Evolutionary conservation across 306 rosid species (phyloP).

Genomic region (Psophocarpus tetragonolobus): DNA sequence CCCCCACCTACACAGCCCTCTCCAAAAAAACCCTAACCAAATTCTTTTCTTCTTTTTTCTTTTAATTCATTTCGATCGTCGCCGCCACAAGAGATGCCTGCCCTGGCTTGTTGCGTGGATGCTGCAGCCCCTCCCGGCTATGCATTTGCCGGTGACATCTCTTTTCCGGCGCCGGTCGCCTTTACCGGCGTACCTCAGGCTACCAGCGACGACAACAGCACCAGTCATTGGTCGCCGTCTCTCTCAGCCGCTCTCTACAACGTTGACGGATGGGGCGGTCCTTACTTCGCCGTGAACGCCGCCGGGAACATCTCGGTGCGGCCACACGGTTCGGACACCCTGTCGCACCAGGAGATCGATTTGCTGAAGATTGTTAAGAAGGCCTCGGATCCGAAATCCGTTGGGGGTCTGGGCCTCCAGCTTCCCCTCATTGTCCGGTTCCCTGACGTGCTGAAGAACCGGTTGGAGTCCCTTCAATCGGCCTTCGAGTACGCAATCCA

Average conservation of each 20-base stretch:
- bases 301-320: slow-evolving; percentile 75
- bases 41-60: neutral
- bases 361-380: slow-evolving; percentile 74
- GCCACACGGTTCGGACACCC: slow-evolving; percentile 60
- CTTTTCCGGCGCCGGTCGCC: slow-evolving; percentile 66
- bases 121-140: slow-evolving; percentile 77
- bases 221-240: slow-evolving; percentile 64
- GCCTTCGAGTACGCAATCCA: slow-evolving; percentile 74
- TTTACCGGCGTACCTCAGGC: slow-evolving; percentile 51
- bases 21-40: slow-evolving; percentile 31
- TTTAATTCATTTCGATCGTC: slow-evolving; percentile 42
- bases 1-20: slow-evolving; percentile 81
- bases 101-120: slow-evolving; percentile 84
- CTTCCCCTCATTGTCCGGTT: slow-evolving; percentile 78
- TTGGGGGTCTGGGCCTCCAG: slow-evolving; percentile 75
- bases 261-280: slow-evolving; percentile 77
- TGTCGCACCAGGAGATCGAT: slow-evolving; percentile 88
- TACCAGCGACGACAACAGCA: neutral
- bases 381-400: slow-evolving; percentile 64
- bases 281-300: slow-evolving; percentile 66
- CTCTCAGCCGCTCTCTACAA: slow-evolving; percentile 62
- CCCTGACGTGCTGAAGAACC: slow-evolving; percentile 75
- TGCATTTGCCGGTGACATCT: slow-evolving; percentile 60
- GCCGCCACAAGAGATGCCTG: slow-evolving; percentile 86
- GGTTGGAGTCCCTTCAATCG: slow-evolving; percentile 71